Conservation (phyloP, 1,139 yeast species). For the Blastobotrys persicus region DNA sequence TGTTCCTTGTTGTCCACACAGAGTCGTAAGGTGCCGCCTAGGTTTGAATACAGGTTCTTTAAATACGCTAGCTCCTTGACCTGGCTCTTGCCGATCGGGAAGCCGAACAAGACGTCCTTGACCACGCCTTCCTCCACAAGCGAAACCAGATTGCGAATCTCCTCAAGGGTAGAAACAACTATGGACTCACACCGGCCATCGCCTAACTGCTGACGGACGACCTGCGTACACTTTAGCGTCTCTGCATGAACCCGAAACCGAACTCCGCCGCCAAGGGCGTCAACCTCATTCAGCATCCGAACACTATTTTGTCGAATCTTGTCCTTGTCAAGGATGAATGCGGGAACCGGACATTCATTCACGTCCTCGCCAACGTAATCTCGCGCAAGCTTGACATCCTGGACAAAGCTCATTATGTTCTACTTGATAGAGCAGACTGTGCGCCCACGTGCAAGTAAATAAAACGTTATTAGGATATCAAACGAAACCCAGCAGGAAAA, state of each 20-base stretch:
- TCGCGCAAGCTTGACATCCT: constrained; percentile 23
- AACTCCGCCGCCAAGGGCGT: constrained; percentile 28
- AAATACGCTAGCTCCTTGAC: constrained; percentile 51
- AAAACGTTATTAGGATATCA: neutral
- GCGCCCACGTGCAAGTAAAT: no score
- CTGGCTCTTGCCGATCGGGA: constrained; percentile 56
- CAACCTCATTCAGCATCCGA: constrained; percentile 42
- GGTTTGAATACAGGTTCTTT: constrained; percentile 19
- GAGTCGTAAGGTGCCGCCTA: constrained; percentile 43
- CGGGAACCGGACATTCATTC: constrained; percentile 53
- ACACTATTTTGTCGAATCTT: constrained; percentile 41
- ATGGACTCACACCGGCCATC: constrained; percentile 46
- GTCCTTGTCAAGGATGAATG: constrained; percentile 45
- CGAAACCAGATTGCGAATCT: constrained; percentile 55
- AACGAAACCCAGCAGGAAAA: no score
- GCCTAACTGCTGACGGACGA: constrained; percentile 46
- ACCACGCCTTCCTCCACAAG: constrained; percentile 46
- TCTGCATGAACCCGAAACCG: constrained; percentile 66
- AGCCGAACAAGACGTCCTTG: constrained; percentile 58
- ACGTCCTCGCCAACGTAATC: constrained; percentile 33
- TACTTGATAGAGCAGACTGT: neutral
- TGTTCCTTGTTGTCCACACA: constrained; percentile 63
- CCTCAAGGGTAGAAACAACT: constrained; percentile 65
- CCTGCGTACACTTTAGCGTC: constrained; percentile 61
- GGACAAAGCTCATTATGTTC: constrained; percentile 22